These are phyloP conservation scores for Wickerhamiella kurtzmanii DNA, from an alignment of 805 yeast genomes.

Conservation along the genomic window DNA sequence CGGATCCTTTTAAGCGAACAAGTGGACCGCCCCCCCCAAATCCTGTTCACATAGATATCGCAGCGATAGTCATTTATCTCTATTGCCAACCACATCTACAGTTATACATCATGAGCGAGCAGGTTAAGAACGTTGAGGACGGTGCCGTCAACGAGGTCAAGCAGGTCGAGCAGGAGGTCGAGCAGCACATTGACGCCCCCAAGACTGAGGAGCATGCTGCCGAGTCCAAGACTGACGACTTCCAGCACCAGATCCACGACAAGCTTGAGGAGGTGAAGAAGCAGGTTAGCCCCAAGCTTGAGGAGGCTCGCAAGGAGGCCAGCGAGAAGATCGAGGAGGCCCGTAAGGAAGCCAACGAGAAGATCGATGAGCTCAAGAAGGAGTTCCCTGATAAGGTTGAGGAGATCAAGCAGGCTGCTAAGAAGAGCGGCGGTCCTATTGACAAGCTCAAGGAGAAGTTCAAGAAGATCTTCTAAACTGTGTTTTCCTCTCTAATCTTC, in stretches of 20 bases:
- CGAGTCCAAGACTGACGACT: slow-evolving; percentile 20
- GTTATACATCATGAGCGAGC: slow-evolving; percentile 20
- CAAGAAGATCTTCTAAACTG: slow-evolving; percentile 6
- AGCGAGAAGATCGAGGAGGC: slow-evolving; percentile 9
- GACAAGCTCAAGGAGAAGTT: slow-evolving; percentile 8
- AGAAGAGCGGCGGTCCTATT: slow-evolving; percentile 1
- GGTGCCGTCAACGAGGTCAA: slow-evolving; percentile 12
- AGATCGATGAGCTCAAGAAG: slow-evolving; percentile 12
- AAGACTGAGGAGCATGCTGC: slow-evolving; percentile 27
- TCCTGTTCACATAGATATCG: neutral
- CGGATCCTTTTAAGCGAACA: neutral
- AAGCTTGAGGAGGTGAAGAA: slow-evolving; percentile 10
- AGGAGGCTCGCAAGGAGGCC: slow-evolving; percentile 7
- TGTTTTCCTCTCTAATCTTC: neutral
- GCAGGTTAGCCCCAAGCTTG: slow-evolving; percentile 10
- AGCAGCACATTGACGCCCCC: slow-evolving; percentile 20
- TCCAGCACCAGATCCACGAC: slow-evolving; percentile 12
- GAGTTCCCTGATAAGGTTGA: neutral
- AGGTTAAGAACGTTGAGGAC: slow-evolving; percentile 12
- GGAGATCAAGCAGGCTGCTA: neutral
- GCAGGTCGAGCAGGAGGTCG: slow-evolving; percentile 17
- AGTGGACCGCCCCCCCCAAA: neutral
- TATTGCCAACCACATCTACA: neutral
- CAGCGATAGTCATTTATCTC: neutral
- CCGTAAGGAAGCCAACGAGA: slow-evolving; percentile 12